A percentile compares a stretch with the other conserved stretches of the same genome.
Evolutionary conservation across 2,329 filamentous ascomycete species (phyloP).

Genomic region (Pezizomycotina sp.): DNA sequence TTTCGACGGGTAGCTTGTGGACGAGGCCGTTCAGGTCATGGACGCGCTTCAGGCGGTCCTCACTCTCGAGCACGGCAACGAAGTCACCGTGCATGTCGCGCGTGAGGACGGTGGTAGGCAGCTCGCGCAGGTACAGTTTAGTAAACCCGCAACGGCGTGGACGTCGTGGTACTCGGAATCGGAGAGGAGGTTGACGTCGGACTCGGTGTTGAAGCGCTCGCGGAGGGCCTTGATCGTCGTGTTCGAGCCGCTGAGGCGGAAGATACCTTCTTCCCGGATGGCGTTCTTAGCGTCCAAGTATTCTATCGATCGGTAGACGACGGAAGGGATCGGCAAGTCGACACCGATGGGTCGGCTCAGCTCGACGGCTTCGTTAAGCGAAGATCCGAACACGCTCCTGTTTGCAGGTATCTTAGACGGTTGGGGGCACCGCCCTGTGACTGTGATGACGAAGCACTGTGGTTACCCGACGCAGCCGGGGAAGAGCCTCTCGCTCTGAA

Average conservation of each 20-base stretch:
- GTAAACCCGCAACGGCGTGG: conserved; percentile 79
- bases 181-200: conserved; percentile 70
- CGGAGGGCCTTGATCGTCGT: conserved; percentile 78
- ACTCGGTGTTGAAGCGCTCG: conserved; percentile 83
- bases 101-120: conserved; percentile 81
- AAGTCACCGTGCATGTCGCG: conserved; percentile 83
- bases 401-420: conserved; percentile 21
- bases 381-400: conserved; percentile 56
- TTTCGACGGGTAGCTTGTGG: conserved; percentile 60
- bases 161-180: conserved; percentile 86
- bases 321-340: conserved; percentile 64
- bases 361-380: conserved; percentile 70
- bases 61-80: conserved; percentile 64
- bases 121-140: conserved; percentile 90
- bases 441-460: conserved; percentile 1
- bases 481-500: conserved; percentile 53
- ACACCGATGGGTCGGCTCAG: conserved; percentile 58
- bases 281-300: conserved; percentile 75
- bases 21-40: conserved; percentile 60
- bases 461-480: conserved; percentile 6
- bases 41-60: conserved; percentile 60
- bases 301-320: conserved; percentile 89
- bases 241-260: conserved; percentile 92
- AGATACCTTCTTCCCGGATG: conserved; percentile 78
- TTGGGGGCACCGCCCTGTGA: conserved; percentile 3